Base-by-base conservation (phyloP, 2,329 filamentous ascomycete species). In the Colletotrichum shisoi region DNA sequence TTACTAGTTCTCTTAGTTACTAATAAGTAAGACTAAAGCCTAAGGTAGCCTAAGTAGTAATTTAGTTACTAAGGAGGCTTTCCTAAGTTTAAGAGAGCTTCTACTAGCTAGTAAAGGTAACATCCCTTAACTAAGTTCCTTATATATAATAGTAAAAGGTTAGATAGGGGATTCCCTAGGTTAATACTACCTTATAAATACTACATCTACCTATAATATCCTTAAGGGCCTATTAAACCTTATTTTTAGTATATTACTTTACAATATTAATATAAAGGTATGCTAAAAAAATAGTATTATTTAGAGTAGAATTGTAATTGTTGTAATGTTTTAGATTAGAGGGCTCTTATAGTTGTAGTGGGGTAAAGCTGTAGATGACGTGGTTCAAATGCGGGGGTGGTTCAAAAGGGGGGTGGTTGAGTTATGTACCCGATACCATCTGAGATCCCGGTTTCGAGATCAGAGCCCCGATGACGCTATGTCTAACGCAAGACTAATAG, bases 121-220 rank as follows among this genome's bases (percentile, higher is more conserved):
- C 12, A 19, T 48, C 45, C 45, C 45, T 48, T 48, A n/a, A 24
- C 9, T 48, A 12, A 2, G 45, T 19, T n/a, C 52, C 34, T 27
- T 17, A 11, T 0, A 56, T 48, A 0, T 3, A n/a, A 12, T n/a
- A 9, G 12, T 13, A 5, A 3, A 58, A 17, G 6, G 44, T 58
- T 39, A n/a, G 21, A 17, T 8, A 7, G 21, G 56, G 56, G 27
- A 58, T 48, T 4, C 56, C 44, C 6, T 15, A 58, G 15, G 42
- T 27, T 1, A 9, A 49, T 48, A 31, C 44, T 13, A 24, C 42
- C 15, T 27, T 58, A 13, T 5, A 11, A 3, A 48, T 21, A 19
- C 57, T 59, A 9, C 4, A 3, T 19, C 59, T 72, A 21, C 42
- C 76, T 39, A 40, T 71, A 15, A 71, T 71, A 21, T 44, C 57